Conservation (phyloP, 1,284 basidiomycete genomes). For the Stereum hirsutum region DNA sequence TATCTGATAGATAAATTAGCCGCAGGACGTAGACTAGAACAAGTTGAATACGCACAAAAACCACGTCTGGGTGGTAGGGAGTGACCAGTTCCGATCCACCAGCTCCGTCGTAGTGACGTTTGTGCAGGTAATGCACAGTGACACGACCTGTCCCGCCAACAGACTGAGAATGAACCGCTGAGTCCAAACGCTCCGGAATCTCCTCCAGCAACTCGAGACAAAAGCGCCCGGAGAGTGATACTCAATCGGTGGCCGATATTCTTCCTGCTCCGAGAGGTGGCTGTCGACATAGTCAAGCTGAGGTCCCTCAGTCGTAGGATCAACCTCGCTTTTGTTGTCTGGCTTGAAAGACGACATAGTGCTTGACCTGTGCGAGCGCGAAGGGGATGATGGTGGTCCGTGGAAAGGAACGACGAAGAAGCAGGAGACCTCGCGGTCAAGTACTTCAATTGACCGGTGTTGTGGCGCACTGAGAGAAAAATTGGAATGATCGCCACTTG, state of each 20-base stretch:
- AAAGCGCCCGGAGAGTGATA: slow-evolving; percentile 52
- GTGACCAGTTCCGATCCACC: slow-evolving; percentile 54
- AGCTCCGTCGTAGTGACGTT: slow-evolving; percentile 78
- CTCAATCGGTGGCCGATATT: slow-evolving; percentile 40
- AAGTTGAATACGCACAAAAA: slow-evolving; percentile 53
- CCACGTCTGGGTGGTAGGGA: slow-evolving; percentile 75
- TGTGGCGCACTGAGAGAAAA: too few species aligned
- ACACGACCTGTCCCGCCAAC: slow-evolving; percentile 73
- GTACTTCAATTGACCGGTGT: too few species aligned
- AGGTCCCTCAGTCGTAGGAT: neutral
- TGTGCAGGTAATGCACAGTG: slow-evolving; percentile 79
- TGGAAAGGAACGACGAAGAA: neutral
- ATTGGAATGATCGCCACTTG: too few species aligned
- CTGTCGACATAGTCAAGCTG: neutral
- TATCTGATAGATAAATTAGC: slow-evolving; percentile 38
- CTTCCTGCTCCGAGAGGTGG: slow-evolving; percentile 2
- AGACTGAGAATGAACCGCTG: slow-evolving; percentile 57
- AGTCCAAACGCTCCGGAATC: slow-evolving; percentile 71
- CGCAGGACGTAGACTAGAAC: slow-evolving; percentile 1
- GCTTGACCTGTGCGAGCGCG: slow-evolving; percentile 1
- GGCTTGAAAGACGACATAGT: neutral
- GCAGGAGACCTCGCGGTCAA: too few species aligned
- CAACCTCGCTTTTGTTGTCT: slow-evolving; percentile 7
- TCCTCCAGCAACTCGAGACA: slow-evolving; percentile 34
- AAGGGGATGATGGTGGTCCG: neutral